Conservation (phyloP, 75 land plant genomes). For the Picea glauca region DNA sequence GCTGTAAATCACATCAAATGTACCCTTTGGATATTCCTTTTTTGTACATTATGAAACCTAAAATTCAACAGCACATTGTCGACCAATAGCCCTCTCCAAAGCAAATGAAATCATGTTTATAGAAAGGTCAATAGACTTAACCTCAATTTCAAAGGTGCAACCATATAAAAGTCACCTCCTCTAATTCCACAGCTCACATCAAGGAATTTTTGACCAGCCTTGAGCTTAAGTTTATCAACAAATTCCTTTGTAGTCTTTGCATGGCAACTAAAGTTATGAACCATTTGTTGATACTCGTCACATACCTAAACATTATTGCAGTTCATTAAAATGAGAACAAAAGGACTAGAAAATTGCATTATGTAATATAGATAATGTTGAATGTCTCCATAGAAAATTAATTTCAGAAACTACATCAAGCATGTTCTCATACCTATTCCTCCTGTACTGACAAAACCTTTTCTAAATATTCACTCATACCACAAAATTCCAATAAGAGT, state of each 20-base stretch:
- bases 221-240: constrained; percentile 80
- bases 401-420: not conserved
- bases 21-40: constrained; percentile 53
- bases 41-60: constrained; percentile 96
- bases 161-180: constrained; percentile 99
- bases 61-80: constrained; percentile 85
- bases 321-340: not conserved
- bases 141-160: constrained; percentile 84
- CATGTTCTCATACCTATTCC: constrained; percentile 63
- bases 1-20: constrained; percentile 97
- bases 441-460: constrained; percentile 97
- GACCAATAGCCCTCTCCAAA: constrained; percentile 92
- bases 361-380: constrained; percentile 12
- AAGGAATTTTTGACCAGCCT: constrained; percentile 86
- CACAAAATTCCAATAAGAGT: constrained; percentile 83
- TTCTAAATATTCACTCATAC: constrained; percentile 97
- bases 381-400: constrained; percentile 14
- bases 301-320: not conserved
- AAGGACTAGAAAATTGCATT: not conserved
- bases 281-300: too few species aligned
- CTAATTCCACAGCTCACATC: constrained; percentile 99
- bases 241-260: constrained; percentile 97
- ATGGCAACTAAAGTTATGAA: not conserved
- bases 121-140: constrained; percentile 93
- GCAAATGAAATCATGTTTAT: constrained; percentile 99